Evolutionary conservation across 495 filamentous ascomycete species (phyloP), one percentile per base, ranked within the genome.

Genomic region (Zalerion maritima): DNA sequence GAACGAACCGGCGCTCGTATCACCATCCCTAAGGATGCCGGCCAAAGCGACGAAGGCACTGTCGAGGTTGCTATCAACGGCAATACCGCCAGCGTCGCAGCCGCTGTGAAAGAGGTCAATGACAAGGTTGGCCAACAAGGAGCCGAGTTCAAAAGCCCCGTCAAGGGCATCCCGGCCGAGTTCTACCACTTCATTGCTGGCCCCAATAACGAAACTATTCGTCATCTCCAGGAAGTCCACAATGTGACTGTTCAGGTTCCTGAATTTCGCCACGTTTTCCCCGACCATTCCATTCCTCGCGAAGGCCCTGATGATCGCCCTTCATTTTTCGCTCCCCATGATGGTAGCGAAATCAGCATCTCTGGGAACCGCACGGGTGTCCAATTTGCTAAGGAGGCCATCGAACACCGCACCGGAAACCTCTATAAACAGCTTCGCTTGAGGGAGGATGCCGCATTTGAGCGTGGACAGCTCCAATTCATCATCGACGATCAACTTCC

Each of bases 111-210:
- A n/a, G 73, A 76, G 31, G 84, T 99, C 34, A 67, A 77, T 41
- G 68, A 68, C 30, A 94, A 94, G 46, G 81, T 81, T 14, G 78
- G 77, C 41, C 85, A 94, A 52, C 76, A 80, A 15, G 75, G 77
- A 11, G 77, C 83, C 11, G 83, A 73, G 41, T 75, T 87, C 45
- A 87, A 65, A 52, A 52, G 81, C 18, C 73, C 73, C 20, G 49
- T 97, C 36, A 77, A 73, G 50, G 67, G 76, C 10, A 76, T 94
- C 34, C 87, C 86, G 2, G 74, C 86, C 12, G 83, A 94, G 47
- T 91, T 81, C 49, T 99, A 84, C 55, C 91, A 87, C 9, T 96
- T 96, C 60, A 80, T 99, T 49, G 77, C 81, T 14, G 86, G 86
- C 14, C 70, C 80, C 9, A 71, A 86, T 45, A 79, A 83, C 44